Conservation (phyloP, 2,329 filamentous ascomycete species). For the Phialemoniopsis sp. region DNA sequence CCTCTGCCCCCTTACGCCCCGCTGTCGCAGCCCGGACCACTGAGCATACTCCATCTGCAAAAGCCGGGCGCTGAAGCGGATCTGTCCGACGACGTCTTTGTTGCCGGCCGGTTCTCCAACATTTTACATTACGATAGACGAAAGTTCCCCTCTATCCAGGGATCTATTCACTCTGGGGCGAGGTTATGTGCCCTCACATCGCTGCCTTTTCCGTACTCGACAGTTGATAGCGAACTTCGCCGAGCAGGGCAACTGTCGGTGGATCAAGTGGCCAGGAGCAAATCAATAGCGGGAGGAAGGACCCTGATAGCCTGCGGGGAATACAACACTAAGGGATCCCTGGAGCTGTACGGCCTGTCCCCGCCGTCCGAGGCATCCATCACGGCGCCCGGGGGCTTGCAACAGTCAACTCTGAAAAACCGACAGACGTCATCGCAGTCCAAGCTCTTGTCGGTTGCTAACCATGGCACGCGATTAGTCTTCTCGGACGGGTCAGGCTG, state of each 20-base stretch:
- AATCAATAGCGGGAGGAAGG: conserved; percentile 46
- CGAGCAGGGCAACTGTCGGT: conserved; percentile 50
- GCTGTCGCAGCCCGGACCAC: conserved; percentile 74
- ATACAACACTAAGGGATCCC: conserved; percentile 85
- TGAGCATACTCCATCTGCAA: conserved; percentile 77
- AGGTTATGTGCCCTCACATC: conserved; percentile 69
- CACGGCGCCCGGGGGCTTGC: conserved; percentile 23
- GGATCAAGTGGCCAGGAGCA: conserved; percentile 49
- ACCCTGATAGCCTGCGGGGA: conserved; percentile 81
- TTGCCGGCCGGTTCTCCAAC: conserved; percentile 83
- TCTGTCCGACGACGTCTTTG: conserved; percentile 76
- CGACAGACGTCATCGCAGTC: conserved; percentile 77
- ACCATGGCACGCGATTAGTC: conserved; percentile 78
- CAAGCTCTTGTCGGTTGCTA: conserved; percentile 75
- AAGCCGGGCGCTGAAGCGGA: conserved; percentile 44
- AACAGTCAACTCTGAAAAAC: conserved; percentile 63
- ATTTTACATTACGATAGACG: conserved; percentile 87
- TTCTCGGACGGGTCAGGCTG: conserved; percentile 81
- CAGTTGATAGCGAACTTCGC: conserved; percentile 55
- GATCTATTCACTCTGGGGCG: conserved; percentile 80
- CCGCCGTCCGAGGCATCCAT: conserved; percentile 13
- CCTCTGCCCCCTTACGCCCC: conserved; percentile 60
- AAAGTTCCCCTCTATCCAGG: conserved; percentile 73
- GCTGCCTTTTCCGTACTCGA: conserved; percentile 64
- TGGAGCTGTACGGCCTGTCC: conserved; percentile 76